These are phyloP conservation scores for Prosopis cineraria DNA, from an alignment of 306 rosid genomes.

Conservation along the genomic window DNA sequence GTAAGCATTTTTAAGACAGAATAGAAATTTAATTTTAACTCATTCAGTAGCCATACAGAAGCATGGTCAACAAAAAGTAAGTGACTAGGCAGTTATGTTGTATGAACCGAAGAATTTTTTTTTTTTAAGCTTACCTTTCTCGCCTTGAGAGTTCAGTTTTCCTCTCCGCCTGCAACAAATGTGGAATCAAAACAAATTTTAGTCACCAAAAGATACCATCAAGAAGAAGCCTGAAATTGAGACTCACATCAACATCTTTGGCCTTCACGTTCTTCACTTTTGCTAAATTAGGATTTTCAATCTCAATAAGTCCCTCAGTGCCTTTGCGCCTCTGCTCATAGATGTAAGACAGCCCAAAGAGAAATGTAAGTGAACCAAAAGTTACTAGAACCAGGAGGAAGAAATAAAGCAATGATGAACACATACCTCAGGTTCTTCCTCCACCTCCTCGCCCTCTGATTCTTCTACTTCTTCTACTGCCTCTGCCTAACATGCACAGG, in stretches of 20 bases:
- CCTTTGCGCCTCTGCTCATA: constrained; percentile 63
- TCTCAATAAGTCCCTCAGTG: constrained; percentile 62
- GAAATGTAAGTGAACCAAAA: neutral
- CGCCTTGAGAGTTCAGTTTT: constrained; percentile 75
- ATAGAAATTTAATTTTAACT: neutral
- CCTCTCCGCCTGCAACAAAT: constrained; percentile 47
- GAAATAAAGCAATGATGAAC: neutral
- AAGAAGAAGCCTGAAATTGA: neutral
- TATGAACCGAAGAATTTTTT: neutral
- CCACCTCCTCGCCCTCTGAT: constrained; percentile 47
- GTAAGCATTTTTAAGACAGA: neutral
- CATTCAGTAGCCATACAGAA: neutral
- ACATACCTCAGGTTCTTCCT: constrained; percentile 53
- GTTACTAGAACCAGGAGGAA: constrained; percentile 2
- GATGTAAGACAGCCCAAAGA: neutral
- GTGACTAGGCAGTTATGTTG: neutral
- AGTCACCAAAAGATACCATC: neutral
- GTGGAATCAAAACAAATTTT: neutral
- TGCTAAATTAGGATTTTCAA: constrained; percentile 70
- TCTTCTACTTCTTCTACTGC: constrained; percentile 34
- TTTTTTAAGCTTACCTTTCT: constrained; percentile 53
- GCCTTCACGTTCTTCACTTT: constrained; percentile 60
- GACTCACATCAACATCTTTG: constrained; percentile 59
- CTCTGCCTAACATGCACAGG: constrained; percentile 47
- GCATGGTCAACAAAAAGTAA: neutral